Conservation (phyloP, 2,329 filamentous ascomycete genomes). For the Aspergillus viridinutans region DNA sequence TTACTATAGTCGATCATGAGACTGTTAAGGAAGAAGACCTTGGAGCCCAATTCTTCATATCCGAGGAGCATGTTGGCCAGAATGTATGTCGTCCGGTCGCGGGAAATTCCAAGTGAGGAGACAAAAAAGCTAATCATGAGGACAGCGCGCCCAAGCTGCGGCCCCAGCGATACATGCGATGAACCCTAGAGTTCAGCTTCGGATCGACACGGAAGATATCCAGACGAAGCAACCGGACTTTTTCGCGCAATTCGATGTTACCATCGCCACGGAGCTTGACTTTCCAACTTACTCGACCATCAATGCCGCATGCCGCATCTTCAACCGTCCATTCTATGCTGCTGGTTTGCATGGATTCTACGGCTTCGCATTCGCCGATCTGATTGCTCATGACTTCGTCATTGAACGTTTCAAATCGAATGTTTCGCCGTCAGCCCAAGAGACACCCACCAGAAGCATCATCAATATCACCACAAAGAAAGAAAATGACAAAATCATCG, state of each 20-base stretch:
- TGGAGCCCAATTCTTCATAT: constrained; percentile 77
- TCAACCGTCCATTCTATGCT: constrained; percentile 79
- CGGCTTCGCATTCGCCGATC: constrained; percentile 90
- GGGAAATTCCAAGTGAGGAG: constrained; percentile 8
- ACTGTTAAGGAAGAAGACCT: constrained; percentile 73
- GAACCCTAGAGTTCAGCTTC: constrained; percentile 80
- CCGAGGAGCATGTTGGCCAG: constrained; percentile 66
- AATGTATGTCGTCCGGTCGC: constrained; percentile 49
- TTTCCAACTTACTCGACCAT: constrained; percentile 70
- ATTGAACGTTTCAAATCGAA: constrained; percentile 83
- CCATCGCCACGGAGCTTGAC: constrained; percentile 85
- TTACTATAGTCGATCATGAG: constrained; percentile 82
- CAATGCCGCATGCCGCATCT: constrained; percentile 79
- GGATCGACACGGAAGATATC: constrained; percentile 65
- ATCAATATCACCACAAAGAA: constrained; percentile 66
- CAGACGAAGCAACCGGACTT: constrained; percentile 66
- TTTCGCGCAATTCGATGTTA: constrained; percentile 74
- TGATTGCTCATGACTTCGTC: constrained; percentile 85
- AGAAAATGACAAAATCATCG: constrained; percentile 67
- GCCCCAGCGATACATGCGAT: constrained; percentile 73
- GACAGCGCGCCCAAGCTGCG: constrained; percentile 71
- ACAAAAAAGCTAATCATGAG: constrained; percentile 6
- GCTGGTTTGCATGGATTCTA: constrained; percentile 84
- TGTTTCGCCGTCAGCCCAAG: constrained; percentile 56
- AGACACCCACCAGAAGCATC: constrained; percentile 75